phyloP scores from a whole-genome alignment of 768 basidiomycete genomes.

The Leucogyrophana mollusca region DNA sequence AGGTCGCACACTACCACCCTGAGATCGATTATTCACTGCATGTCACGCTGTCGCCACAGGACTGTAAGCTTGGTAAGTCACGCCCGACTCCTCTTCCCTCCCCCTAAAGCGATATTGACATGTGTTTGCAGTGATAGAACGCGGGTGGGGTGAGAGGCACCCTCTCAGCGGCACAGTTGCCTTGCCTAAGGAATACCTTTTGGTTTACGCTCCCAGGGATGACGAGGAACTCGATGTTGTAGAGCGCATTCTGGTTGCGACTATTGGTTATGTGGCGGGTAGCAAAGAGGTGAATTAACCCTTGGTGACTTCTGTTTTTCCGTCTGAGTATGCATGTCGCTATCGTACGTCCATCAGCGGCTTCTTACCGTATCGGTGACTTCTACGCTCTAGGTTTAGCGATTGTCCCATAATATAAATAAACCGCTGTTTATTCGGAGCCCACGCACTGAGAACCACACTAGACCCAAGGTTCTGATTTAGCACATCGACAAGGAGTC shows the following conservation, averaged over 20 bases:
- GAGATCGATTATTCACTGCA: constrained; percentile 22
- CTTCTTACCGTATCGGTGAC: no score
- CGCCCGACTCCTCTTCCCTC: not conserved
- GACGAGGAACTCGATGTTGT: constrained; percentile 25
- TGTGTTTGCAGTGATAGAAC: constrained; percentile 15
- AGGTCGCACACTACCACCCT: constrained; percentile 23
- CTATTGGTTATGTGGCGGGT: constrained; percentile 22
- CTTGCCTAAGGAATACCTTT: constrained; percentile 20
- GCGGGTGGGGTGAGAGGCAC: constrained; percentile 28
- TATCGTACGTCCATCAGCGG: no score
- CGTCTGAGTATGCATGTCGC: no score
- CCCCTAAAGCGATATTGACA: not conserved
- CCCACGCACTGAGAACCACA: no score
- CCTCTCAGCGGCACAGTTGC: constrained; percentile 18
- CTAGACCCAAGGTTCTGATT: no score
- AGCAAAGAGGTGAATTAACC: constrained; percentile 13
- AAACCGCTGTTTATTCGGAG: no score
- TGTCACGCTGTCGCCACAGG: constrained; percentile 21
- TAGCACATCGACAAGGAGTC: no score
- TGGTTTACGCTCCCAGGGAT: constrained; percentile 27
- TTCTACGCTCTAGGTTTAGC: no score
- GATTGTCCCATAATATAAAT: no score
- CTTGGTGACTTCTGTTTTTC: not conserved
- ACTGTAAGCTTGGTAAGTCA: constrained; percentile 24
- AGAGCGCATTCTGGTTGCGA: constrained; percentile 20